phyloP scores from a whole-genome alignment of 1,139 yeast species.

The Kluyveromyces marxianus region DNA sequence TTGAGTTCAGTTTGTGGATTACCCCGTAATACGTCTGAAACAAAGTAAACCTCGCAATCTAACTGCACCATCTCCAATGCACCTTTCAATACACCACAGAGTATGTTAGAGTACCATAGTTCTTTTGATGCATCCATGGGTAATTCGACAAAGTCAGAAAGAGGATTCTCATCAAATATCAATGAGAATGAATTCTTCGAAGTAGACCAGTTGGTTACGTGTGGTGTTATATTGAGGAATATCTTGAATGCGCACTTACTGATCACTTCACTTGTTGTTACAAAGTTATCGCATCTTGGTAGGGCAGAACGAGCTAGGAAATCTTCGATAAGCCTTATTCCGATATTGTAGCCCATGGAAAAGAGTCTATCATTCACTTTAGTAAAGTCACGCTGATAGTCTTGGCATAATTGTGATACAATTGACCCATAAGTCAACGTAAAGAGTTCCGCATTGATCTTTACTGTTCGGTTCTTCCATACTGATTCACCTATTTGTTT shows the following conservation, averaged over 20 bases:
- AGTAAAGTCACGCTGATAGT: slow-evolving; percentile 63
- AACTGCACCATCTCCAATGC: slow-evolving; percentile 94
- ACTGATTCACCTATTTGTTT: slow-evolving; percentile 76
- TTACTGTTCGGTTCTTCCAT: slow-evolving; percentile 85
- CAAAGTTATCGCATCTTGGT: slow-evolving; percentile 70
- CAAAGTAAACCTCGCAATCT: slow-evolving; percentile 77
- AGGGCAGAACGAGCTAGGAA: slow-evolving; percentile 81
- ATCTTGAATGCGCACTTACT: slow-evolving; percentile 85
- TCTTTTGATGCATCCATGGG: slow-evolving; percentile 68
- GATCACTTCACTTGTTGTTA: slow-evolving; percentile 82
- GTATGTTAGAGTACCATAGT: slow-evolving; percentile 85
- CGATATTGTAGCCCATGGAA: slow-evolving; percentile 93
- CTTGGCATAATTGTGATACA: slow-evolving; percentile 88
- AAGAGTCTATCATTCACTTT: slow-evolving; percentile 80
- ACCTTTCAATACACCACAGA: slow-evolving; percentile 87
- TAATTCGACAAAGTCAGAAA: slow-evolving; percentile 90
- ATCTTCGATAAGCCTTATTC: slow-evolving; percentile 85
- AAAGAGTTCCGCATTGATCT: slow-evolving; percentile 86
- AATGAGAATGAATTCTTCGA: slow-evolving; percentile 73
- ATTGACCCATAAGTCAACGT: slow-evolving; percentile 91
- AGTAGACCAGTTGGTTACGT: slow-evolving; percentile 65
- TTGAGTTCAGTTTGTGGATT: slow-evolving; percentile 75
- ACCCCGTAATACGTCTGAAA: slow-evolving; percentile 76
- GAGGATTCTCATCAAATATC: slow-evolving; percentile 75
- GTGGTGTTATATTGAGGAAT: slow-evolving; percentile 76